These are phyloP conservation scores for Venturia pyrina DNA, from an alignment of 2,329 filamentous ascomycete species.

Conservation along the genomic window DNA sequence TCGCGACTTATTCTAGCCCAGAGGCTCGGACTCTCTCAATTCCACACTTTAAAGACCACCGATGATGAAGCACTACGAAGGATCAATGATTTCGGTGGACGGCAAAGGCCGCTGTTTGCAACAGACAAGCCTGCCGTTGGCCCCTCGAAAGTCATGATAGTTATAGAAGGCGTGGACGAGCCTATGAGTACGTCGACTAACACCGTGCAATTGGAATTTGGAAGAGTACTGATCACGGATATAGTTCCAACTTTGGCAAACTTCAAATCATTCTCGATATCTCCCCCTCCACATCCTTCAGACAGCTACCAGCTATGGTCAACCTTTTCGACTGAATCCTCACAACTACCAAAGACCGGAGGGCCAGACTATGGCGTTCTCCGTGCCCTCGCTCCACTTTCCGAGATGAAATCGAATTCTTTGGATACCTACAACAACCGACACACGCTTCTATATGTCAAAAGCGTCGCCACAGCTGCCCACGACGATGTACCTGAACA, in stretches of 20 bases:
- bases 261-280: constrained; percentile 9
- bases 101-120: constrained; percentile 31
- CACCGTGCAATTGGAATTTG: neutral
- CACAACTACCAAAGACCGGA: neutral
- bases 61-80: constrained; percentile 32
- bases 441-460: constrained; percentile 5
- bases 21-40: constrained; percentile 39
- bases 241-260: constrained; percentile 4
- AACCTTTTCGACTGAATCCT: constrained; percentile 2
- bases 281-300: constrained; percentile 10
- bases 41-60: constrained; percentile 32
- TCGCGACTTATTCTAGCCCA: constrained; percentile 42
- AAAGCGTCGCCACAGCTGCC: constrained; percentile 2
- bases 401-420: neutral
- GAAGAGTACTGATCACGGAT: neutral
- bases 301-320: constrained; percentile 11
- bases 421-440: constrained; percentile 3
- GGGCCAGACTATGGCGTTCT: neutral
- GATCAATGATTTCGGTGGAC: constrained; percentile 37
- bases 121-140: neutral
- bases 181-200: constrained; percentile 21
- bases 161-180: constrained; percentile 31
- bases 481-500: neutral
- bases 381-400: neutral
- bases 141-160: constrained; percentile 23